phyloP scores from a whole-genome alignment of 78 protist species.

The Dictyostelium purpureum region DNA sequence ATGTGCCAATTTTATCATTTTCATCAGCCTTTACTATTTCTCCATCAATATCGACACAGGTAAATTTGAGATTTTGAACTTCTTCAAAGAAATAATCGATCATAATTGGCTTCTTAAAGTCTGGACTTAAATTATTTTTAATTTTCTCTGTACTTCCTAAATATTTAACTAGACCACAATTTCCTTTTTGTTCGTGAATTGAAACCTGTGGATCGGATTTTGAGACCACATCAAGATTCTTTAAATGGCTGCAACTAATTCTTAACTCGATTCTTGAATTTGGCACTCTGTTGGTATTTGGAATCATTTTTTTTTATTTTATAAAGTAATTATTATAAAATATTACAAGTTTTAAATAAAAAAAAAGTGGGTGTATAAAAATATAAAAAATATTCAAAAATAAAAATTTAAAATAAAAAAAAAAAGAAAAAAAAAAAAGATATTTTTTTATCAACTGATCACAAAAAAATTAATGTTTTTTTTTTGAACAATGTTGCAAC shows the following conservation, averaged over 20 bases:
- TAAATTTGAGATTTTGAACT: constrained; percentile 24
- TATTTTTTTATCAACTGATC: no score
- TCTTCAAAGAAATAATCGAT: constrained; percentile 81
- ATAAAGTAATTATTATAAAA: no score
- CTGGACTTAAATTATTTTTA: constrained; percentile 37
- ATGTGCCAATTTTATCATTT: constrained; percentile 64
- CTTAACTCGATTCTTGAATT: constrained; percentile 63
- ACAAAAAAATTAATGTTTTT: no score
- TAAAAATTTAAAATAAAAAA: no score
- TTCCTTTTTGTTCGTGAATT: background rate
- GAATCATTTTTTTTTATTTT: no score
- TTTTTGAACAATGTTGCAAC: no score
- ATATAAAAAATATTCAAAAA: no score
- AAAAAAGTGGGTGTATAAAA: no score
- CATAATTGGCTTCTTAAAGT: constrained; percentile 31
- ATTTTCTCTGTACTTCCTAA: constrained; percentile 65
- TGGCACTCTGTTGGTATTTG: background rate
- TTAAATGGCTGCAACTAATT: constrained; percentile 18
- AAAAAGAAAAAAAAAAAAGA: no score
- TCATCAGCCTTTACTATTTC: background rate
- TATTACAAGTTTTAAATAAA: no score
- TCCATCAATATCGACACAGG: constrained; percentile 62
- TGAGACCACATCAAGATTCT: background rate
- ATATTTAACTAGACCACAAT: background rate
- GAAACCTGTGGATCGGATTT: constrained; percentile 5